phyloP scores from a whole-genome alignment of 1,284 basidiomycete species.

The Tilletia horrida region DNA sequence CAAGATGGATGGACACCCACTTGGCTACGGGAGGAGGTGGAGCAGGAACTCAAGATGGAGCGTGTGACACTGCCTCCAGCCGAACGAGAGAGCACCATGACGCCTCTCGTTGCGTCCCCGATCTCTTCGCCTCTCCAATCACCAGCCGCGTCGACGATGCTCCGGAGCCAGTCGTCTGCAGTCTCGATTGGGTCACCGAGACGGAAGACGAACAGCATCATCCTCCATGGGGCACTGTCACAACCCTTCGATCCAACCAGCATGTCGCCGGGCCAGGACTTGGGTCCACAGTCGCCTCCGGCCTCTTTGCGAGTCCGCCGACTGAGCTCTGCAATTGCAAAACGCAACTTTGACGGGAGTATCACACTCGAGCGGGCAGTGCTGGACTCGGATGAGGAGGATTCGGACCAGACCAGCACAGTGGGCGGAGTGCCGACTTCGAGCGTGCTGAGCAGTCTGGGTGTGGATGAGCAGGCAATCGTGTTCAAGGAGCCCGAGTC shows the following conservation, averaged over 20 bases:
- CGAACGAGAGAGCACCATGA: neutral
- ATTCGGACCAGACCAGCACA: neutral
- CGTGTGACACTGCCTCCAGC: neutral
- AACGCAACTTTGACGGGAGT: conserved; percentile 5
- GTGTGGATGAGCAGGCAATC: conserved; percentile 9
- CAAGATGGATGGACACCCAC: conserved; percentile 32
- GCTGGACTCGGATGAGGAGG: conserved; percentile 12
- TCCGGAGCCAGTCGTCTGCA: neutral
- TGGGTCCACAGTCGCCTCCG: neutral
- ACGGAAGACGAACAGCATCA: neutral
- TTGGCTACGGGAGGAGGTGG: conserved; percentile 36
- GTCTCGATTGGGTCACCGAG: neutral
- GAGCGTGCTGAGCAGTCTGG: neutral
- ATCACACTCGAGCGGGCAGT: conserved; percentile 3
- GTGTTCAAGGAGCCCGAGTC: neutral
- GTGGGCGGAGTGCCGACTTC: neutral
- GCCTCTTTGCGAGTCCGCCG: neutral
- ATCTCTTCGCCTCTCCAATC: neutral
- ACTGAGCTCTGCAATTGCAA: conserved; percentile 11
- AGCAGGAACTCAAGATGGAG: conserved; percentile 21
- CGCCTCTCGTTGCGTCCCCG: neutral
- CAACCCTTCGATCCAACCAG: neutral
- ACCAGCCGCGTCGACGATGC: neutral
- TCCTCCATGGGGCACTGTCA: neutral
- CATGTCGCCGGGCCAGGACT: neutral